phyloP scores from a whole-genome alignment of 257 asterid genomes.

The Cruciata laevipes region DNA sequence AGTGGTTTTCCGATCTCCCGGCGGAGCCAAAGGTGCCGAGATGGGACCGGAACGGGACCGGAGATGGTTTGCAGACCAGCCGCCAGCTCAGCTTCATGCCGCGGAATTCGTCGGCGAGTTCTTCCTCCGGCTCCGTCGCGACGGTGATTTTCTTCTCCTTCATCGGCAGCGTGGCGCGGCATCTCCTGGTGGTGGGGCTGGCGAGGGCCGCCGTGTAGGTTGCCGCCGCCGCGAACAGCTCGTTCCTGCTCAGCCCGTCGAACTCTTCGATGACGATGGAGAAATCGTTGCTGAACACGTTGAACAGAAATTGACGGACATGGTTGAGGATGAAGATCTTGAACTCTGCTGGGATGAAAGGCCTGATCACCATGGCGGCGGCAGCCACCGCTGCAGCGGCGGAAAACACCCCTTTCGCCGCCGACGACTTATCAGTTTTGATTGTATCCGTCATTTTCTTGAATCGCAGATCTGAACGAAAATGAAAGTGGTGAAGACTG shows the following conservation, averaged over 20 bases:
- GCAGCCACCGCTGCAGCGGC: slow-evolving; percentile 44
- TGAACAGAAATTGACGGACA: slow-evolving; percentile 9
- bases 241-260: slow-evolving; percentile 36
- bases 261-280: slow-evolving; percentile 40
- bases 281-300: slow-evolving; percentile 24
- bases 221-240: slow-evolving; percentile 38
- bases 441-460: neutral
- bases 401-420: neutral
- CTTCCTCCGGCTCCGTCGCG: slow-evolving; percentile 26
- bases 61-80: slow-evolving; percentile 10
- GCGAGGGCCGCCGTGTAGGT: slow-evolving; percentile 23
- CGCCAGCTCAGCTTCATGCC: slow-evolving; percentile 37
- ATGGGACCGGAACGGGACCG: slow-evolving; percentile 2
- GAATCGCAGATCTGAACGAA: neutral
- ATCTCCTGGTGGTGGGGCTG: slow-evolving; percentile 25
- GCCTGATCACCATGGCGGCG: slow-evolving; percentile 37
- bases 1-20: slow-evolving; percentile 16
- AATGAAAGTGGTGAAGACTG: neutral
- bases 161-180: slow-evolving; percentile 27
- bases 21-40: neutral
- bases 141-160: slow-evolving; percentile 34
- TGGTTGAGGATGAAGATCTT: slow-evolving; percentile 9
- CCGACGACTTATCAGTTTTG: neutral
- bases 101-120: slow-evolving; percentile 24
- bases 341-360: slow-evolving; percentile 36